A percentile compares a stretch with the other conserved stretches of the same genome.
Conservation (phyloP, 2,329 filamentous ascomycete species). For the Fusarium nodosum region DNA sequence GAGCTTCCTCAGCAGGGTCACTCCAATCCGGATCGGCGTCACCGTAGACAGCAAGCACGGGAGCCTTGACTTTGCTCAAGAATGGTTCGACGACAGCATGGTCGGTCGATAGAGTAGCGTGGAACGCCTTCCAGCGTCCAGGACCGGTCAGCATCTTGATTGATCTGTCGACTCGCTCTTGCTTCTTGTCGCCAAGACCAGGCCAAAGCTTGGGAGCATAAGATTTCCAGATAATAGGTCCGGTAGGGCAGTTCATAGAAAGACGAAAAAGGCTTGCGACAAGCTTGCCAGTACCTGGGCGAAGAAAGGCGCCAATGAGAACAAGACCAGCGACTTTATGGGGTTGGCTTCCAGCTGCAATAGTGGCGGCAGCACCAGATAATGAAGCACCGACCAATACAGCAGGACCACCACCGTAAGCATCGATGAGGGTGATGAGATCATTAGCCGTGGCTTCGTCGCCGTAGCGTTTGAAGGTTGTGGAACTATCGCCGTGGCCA, state of each 20-base stretch:
- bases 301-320: slow-evolving; percentile 26
- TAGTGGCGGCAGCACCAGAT: slow-evolving; percentile 26
- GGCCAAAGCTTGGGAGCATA: slow-evolving; percentile 34
- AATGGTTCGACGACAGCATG: slow-evolving; percentile 23
- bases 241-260: not conserved
- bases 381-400: slow-evolving; percentile 21
- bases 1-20: slow-evolving; percentile 30
- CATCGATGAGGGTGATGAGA: slow-evolving; percentile 18
- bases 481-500: slow-evolving; percentile 33
- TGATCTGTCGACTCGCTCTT: slow-evolving; percentile 24
- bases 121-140: slow-evolving; percentile 36
- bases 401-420: slow-evolving; percentile 23
- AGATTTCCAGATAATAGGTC: slow-evolving; percentile 25
- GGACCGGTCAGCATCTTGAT: slow-evolving; percentile 23
- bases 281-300: slow-evolving; percentile 7
- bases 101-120: slow-evolving; percentile 30
- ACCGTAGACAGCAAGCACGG: slow-evolving; percentile 35
- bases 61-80: slow-evolving; percentile 28
- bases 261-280: slow-evolving; percentile 15
- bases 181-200: slow-evolving; percentile 22
- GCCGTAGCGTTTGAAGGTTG: slow-evolving; percentile 23
- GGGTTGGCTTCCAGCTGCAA: slow-evolving; percentile 27
- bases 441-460: slow-evolving; percentile 32
- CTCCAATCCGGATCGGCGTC: slow-evolving; percentile 37
- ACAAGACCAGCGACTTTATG: slow-evolving; percentile 31